Evolutionary conservation across 2,329 filamentous ascomycete species (phyloP), one percentile per base, ranked within the genome.

Genomic region (Claviceps sp.): DNA sequence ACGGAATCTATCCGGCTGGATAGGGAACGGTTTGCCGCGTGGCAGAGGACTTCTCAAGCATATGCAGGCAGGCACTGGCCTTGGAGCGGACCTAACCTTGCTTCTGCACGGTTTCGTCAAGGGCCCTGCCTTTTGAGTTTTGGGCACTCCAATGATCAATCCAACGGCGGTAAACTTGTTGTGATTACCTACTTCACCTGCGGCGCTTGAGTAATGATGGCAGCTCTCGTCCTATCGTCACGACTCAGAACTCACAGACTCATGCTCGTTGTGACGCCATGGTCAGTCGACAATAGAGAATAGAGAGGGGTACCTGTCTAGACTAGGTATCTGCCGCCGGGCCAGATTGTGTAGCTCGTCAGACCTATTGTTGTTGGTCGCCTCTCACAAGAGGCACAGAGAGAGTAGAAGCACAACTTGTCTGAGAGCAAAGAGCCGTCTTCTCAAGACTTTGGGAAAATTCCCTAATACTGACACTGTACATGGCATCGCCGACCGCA

Each of bases 31-130:
- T 38, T 45, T 9, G 34, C 23, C 36, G 42, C 39, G 44, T 52
- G 43, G 38, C 44, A 50, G 29, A 39, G 34, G 47, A 17, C 14
- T 45, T 34, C 42, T 47, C 37, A 13, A 13, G 37, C n/a, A 36
- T 23, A 16, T 36, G 29, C 34, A 16, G 22, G 20, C 34, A 40
- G 22, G 20, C 34, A 40, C 20, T 16, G 23, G 9, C 43, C 17
- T 14, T 7, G 45, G 20, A 38, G n/a, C 26, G 17, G 26, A n/a
- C 47, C 51, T 34, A 50, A 48, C 47, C 50, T 53, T 47, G 52
- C 20, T 49, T 45, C 55, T 55, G 50, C 57, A 55, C 45, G 53
- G 49, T 53, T 53, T 54, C 50, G 54, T 56, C 54, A 57, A 54
- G 53, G 50, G 23, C 26, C 17, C 39, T n/a, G 44, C 23, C 44